Base-by-base conservation (phyloP, 257 asterid species). In the Ehretia macrophylla region DNA sequence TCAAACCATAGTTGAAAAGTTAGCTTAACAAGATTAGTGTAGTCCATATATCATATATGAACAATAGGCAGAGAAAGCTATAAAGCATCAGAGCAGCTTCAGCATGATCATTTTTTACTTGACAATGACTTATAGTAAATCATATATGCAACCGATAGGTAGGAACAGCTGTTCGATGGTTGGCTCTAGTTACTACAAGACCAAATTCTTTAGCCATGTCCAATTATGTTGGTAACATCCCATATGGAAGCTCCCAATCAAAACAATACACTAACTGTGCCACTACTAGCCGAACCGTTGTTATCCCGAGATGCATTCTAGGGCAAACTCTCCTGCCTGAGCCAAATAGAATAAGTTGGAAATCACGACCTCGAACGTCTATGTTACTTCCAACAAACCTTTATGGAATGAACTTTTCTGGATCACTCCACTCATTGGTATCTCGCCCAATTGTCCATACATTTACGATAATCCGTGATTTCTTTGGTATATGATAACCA, bases 221-320 rank as follows among this genome's bases (percentile, higher is more conserved):
- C 66, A 83, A 51, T 19, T 80, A 77, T 32, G 71, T 27, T 0
- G 87, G 81, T 17, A 23, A 3, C 73, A 58, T 71, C 17, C 13
- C 75, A 68, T 81, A 23, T 14, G 86, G 85, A 17, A 81, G 81
- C 57, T 75, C 17, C 83, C 86, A 82, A 48, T 84, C 70, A 23
- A 79, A 84, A 68, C 89, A 84, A 35, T 84, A 89, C 11, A 81
- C 83, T 32, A 81, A 52, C 9, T 84, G 88, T 3, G 88, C 77
- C 11, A 77, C 83, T 14, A 84, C 68, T 0, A 79, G 63, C 4
- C 78, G 77, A 32, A 79, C 78, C 42, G 69, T 63, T 18, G 72
- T 73, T 8, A 85, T 61, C 9, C 82, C 89, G 5, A 84, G 21
- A 6, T 81, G 86, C 40, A 73, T 52, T 1, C 94, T 89, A 0